These are phyloP conservation scores for Naganishia sp. DNA, from an alignment of 1,284 basidiomycete genomes.

Conservation along the genomic window DNA sequence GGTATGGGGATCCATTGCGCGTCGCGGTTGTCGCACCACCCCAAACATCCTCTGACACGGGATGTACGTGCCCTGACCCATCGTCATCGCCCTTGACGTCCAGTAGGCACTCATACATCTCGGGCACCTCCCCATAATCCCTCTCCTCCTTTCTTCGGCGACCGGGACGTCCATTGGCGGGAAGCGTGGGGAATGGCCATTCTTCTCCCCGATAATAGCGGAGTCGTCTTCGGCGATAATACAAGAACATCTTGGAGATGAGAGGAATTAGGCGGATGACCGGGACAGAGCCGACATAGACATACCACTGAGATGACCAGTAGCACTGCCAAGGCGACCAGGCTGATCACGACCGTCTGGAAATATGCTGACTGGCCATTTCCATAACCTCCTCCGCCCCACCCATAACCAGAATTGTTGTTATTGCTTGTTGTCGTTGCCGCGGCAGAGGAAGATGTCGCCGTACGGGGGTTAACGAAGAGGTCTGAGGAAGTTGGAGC, in stretches of 20 bases:
- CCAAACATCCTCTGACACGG: constrained; percentile 1
- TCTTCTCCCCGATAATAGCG: constrained; percentile 29
- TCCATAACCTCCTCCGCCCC: constrained; percentile 17
- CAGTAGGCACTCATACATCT: constrained; percentile 32
- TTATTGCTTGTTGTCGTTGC: constrained; percentile 8
- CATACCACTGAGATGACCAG: constrained; percentile 32
- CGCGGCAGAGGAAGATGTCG: constrained; percentile 6
- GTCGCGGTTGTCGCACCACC: background rate
- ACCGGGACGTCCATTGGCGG: constrained; percentile 15
- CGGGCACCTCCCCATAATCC: constrained; percentile 31
- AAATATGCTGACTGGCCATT: constrained; percentile 26
- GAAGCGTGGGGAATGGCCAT: constrained; percentile 32
- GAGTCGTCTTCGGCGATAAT: constrained; percentile 31
- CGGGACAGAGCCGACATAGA: background rate
- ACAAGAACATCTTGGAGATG: constrained; percentile 29
- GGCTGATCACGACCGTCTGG: constrained; percentile 34
- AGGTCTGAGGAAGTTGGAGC: constrained; percentile 14
- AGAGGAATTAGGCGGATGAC: background rate
- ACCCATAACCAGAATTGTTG: constrained; percentile 7
- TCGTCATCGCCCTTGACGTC: constrained; percentile 13
- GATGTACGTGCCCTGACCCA: too few relatives aligned
- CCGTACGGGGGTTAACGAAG: constrained; percentile 17
- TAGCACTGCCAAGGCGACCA: constrained; percentile 33
- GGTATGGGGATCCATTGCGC: background rate
- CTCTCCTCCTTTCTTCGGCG: constrained; percentile 23